Conservation (phyloP, 2,329 filamentous ascomycete species). For the Salinomyces thailandicus region DNA sequence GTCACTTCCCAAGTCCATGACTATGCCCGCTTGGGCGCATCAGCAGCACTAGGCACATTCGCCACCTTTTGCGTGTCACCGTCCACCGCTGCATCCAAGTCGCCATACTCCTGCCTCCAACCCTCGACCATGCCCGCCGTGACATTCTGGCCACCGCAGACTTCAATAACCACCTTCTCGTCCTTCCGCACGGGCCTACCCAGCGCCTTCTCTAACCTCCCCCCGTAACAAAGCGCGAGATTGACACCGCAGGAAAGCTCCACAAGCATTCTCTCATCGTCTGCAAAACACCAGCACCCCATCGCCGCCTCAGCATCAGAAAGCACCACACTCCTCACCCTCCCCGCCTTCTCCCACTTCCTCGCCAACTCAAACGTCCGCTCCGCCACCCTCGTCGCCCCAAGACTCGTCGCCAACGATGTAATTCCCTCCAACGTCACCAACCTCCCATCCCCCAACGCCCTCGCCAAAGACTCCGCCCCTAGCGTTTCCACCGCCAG, state of each 20-base stretch:
- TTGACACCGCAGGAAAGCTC: conserved; percentile 80
- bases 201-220: conserved; percentile 46
- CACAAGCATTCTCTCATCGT: conserved; percentile 71
- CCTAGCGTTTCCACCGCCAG: conserved; percentile 68
- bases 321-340: conserved; percentile 53
- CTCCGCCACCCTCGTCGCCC: conserved; percentile 59
- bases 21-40: conserved; percentile 2
- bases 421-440: conserved; percentile 61
- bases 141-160: conserved; percentile 60
- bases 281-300: conserved; percentile 64
- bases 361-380: conserved; percentile 56
- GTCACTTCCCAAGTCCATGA: background rate
- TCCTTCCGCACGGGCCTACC: conserved; percentile 53
- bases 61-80: conserved; percentile 2
- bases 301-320: conserved; percentile 68
- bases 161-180: conserved; percentile 69
- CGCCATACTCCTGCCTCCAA: conserved; percentile 35
- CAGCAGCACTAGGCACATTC: conserved; percentile 10
- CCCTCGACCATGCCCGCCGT: conserved; percentile 41
- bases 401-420: conserved; percentile 63
- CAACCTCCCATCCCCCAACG: conserved; percentile 42
- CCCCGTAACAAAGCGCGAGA: conserved; percentile 57
- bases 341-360: conserved; percentile 25
- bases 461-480: conserved; percentile 58
- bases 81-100: conserved; percentile 10